Evolutionary conservation across 2,329 filamentous ascomycete species (phyloP).

Genomic region (Phaeosphaeriaceae sp.): DNA sequence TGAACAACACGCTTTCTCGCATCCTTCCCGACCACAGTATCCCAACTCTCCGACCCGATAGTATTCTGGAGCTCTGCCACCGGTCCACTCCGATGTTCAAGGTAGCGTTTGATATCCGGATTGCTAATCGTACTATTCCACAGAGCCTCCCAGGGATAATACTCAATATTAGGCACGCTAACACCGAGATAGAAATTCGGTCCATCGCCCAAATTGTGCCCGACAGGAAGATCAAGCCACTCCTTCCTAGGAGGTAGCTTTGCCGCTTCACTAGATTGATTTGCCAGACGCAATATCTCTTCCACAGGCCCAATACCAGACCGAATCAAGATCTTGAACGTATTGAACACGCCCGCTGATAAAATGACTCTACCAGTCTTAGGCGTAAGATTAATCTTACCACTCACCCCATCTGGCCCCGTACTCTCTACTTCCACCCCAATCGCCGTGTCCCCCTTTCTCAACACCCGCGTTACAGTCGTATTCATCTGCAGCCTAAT

Average conservation of each 20-base stretch:
- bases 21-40: slow-evolving; percentile 59
- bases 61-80: slow-evolving; percentile 66
- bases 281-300: slow-evolving; percentile 46
- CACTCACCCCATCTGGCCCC: slow-evolving; percentile 53
- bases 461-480: slow-evolving; percentile 65
- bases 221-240: slow-evolving; percentile 55
- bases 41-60: slow-evolving; percentile 65
- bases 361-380: slow-evolving; percentile 67
- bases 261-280: slow-evolving; percentile 43
- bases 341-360: slow-evolving; percentile 69
- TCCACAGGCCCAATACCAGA: slow-evolving; percentile 67
- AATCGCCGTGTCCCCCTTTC: slow-evolving; percentile 63
- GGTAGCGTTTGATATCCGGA: slow-evolving; percentile 43
- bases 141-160: slow-evolving; percentile 66
- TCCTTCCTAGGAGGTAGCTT: slow-evolving; percentile 46
- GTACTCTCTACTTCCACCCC: slow-evolving; percentile 63
- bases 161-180: slow-evolving; percentile 41
- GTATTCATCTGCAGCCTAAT: slow-evolving; percentile 69
- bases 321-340: slow-evolving; percentile 67
- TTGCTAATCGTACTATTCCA: slow-evolving; percentile 50
- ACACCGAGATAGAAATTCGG: slow-evolving; percentile 9
- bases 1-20: slow-evolving; percentile 66
- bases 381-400: slow-evolving; percentile 63
- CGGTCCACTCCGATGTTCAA: slow-evolving; percentile 57
- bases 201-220: slow-evolving; percentile 51